Conservation (phyloP, 2,329 filamentous ascomycete genomes). For the Epichloe scottii region DNA sequence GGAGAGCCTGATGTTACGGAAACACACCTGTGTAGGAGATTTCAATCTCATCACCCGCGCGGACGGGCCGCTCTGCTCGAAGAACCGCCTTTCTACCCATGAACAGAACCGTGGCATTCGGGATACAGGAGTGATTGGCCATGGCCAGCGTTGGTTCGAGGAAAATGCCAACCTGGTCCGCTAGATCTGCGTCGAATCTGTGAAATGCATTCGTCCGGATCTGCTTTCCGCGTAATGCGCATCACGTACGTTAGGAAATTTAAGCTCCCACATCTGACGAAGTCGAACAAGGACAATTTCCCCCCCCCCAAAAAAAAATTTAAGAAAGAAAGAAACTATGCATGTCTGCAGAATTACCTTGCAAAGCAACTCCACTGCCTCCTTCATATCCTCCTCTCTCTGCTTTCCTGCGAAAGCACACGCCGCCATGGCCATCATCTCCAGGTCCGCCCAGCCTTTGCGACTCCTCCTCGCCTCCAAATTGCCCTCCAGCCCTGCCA, state of each 20-base stretch:
- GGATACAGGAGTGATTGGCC: conserved; percentile 50
- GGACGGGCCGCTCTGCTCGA: conserved; percentile 35
- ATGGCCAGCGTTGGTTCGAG: conserved; percentile 44
- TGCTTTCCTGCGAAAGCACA: conserved; percentile 29
- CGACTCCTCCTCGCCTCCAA: conserved; percentile 22
- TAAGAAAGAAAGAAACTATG: background rate
- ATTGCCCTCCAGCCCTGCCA: conserved; percentile 35
- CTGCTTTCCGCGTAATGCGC: conserved; percentile 18
- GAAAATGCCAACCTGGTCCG: conserved; percentile 39
- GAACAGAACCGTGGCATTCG: conserved; percentile 47
- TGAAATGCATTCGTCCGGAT: conserved; percentile 52
- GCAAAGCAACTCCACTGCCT: conserved; percentile 37
- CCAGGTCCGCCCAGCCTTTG: conserved; percentile 32
- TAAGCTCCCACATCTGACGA: too few species aligned
- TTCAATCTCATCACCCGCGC: conserved; percentile 41
- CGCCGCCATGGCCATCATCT: conserved; percentile 32
- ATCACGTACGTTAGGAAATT: too few species aligned
- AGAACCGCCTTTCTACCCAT: conserved; percentile 37
- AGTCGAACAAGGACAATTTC: too few species aligned
- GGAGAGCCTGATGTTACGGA: too few species aligned
- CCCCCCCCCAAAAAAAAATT: background rate
- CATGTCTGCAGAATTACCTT: conserved; percentile 26
- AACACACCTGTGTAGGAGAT: conserved; percentile 48
- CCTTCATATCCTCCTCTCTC: conserved; percentile 22
- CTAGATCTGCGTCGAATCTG: conserved; percentile 36